phyloP scores from a whole-genome alignment of 148 eudicot species.

The Tetragonia tetragonoides region DNA sequence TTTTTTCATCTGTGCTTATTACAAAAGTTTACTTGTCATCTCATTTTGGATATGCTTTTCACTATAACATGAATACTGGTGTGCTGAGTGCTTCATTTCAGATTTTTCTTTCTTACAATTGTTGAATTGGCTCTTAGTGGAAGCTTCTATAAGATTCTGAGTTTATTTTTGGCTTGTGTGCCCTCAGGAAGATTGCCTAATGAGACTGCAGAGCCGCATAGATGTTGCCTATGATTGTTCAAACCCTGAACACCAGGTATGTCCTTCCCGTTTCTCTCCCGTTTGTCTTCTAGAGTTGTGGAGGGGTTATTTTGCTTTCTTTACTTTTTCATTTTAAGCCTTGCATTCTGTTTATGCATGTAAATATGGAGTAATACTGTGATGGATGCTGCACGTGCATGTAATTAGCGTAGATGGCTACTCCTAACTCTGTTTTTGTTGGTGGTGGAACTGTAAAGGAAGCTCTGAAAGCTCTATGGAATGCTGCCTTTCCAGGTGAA shows the following conservation, averaged over 20 bases:
- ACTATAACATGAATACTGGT: neutral
- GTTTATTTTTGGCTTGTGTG: constrained; percentile 14
- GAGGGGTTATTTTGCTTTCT: neutral
- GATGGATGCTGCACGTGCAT: neutral
- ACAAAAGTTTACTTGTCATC: neutral
- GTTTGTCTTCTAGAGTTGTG: neutral
- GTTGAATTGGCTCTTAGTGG: neutral
- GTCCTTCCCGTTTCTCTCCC: neutral
- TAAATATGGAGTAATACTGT: neutral
- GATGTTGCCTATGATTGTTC: constrained; percentile 85
- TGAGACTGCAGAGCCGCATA: constrained; percentile 73
- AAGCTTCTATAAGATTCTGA: neutral
- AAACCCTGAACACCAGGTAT: constrained; percentile 81
- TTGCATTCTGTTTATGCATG: neutral
- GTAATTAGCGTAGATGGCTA: neutral
- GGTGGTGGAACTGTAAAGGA: constrained; percentile 40
- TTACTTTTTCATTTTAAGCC: neutral
- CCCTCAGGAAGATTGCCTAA: constrained; percentile 82
- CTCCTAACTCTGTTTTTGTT: constrained; percentile 2
- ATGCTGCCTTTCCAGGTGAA: constrained; percentile 84
- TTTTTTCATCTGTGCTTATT: neutral
- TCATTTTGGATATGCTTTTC: neutral
- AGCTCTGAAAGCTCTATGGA: constrained; percentile 84
- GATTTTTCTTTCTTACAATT: neutral
- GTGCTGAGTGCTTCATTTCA: neutral